Evolutionary conservation across 2,329 filamentous ascomycete genomes (phyloP).

Genomic region (Ustulina deusta): DNA sequence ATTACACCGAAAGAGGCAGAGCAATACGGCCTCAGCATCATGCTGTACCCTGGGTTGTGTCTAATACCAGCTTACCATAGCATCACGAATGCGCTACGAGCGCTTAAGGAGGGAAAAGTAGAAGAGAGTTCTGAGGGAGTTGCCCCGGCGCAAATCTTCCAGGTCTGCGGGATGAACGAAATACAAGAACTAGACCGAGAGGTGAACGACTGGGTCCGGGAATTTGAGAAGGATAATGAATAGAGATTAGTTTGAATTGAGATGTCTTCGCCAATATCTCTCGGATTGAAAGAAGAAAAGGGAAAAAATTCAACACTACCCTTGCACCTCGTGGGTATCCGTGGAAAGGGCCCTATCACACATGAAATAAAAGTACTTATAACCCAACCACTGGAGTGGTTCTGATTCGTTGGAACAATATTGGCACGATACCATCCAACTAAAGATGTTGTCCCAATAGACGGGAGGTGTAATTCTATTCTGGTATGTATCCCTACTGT

Average conservation of each 20-base stretch:
- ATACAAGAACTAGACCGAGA: conserved; percentile 23
- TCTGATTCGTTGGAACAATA: too few relatives aligned
- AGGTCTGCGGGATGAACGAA: conserved; percentile 26
- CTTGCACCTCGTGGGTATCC: too few relatives aligned
- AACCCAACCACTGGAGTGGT: too few relatives aligned
- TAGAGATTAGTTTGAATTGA: background rate
- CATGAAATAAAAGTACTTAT: background rate
- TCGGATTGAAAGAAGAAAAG: background rate
- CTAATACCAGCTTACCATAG: conserved; percentile 23
- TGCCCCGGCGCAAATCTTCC: conserved; percentile 10
- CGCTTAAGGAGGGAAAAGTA: conserved; percentile 10
- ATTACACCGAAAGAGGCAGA: conserved; percentile 21
- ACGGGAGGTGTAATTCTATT: too few relatives aligned
- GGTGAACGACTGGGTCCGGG: conserved; percentile 23
- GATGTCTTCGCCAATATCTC: background rate
- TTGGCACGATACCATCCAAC: too few relatives aligned
- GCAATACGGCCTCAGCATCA: conserved; percentile 14
- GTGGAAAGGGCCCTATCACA: background rate
- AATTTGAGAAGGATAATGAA: conserved; percentile 1
- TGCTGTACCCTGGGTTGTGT: conserved; percentile 22
- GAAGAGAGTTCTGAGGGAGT: conserved; percentile 6
- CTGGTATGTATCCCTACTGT: too few relatives aligned
- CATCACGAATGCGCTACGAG: conserved; percentile 14
- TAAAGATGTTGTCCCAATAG: too few relatives aligned
- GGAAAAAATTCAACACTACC: background rate